Base-by-base conservation (phyloP, 352 stramenopile genomes). In the Globisporangium polare region DNA sequence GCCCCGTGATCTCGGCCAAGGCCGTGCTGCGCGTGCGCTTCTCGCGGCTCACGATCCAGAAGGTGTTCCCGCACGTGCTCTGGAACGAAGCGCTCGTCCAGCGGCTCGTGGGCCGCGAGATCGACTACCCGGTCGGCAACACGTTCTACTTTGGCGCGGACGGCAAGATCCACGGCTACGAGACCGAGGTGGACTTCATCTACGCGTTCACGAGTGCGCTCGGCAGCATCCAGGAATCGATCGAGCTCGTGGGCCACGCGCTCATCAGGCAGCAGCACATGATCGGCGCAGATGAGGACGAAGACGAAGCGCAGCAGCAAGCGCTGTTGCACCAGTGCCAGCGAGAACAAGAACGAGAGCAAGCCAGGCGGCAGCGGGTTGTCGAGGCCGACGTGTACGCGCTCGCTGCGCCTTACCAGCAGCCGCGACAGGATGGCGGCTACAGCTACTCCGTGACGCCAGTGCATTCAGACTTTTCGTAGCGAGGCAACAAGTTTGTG, bases 61-160 rank as follows among this genome's bases (percentile, higher is more conserved):
- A 82, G 31, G 72, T 92, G 39, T 90, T 90, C 54, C 83, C 83
- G 1, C 80, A 89, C 52, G 62, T 88, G 26, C 60, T 89, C 3
- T 78, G 75, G 66, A 86, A 92, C 53, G 78, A 88, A 53, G 27
- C 56, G 33, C 64, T 92, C 15, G 77, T 90, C 54, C 83, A 92
- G 67, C 69, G 66, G 18, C 78, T 92, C 49, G 82, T 92, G 17
- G 78, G 77, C 7, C 66, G 69, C 27, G 63, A 88, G 56, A 24
- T 92, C 17, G 65, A 66, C 39, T 89, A 89, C 52, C 60, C 70
- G 1, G 78, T 84, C 24, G 63, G 60, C 3, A 88, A 87, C 60
- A 75, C 73, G 22, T 87, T 90, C 55, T 88, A 84, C 68, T 90
- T 89, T 57, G 69, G 66, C 18, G 49, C 66, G 12, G 75, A 88